Conservation (phyloP, 2,329 filamentous ascomycete genomes). For the Calonectria fujianensis region DNA sequence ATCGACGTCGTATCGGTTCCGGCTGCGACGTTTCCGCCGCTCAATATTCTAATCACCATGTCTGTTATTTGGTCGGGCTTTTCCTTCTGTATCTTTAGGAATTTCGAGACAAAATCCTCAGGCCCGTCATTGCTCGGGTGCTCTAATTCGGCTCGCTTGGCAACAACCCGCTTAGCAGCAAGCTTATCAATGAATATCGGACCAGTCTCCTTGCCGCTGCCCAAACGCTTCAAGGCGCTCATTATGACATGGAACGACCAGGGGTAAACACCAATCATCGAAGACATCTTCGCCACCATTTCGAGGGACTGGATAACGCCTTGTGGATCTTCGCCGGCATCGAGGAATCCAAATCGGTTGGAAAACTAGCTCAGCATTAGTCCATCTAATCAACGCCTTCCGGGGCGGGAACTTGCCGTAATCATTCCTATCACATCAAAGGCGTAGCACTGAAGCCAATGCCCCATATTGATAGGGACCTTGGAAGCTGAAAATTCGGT, state of each 20-base stretch:
- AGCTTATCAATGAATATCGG: not conserved
- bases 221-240: not conserved
- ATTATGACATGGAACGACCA: not conserved
- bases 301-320: not conserved
- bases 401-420: not conserved
- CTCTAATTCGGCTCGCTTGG: not conserved
- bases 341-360: slow-evolving; percentile 4
- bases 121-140: not conserved
- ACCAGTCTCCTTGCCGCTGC: not conserved
- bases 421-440: slow-evolving; percentile 22
- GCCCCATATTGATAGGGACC: not conserved
- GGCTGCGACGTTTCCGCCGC: not conserved
- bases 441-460: slow-evolving; percentile 12
- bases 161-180: not conserved
- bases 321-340: not conserved
- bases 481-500: not conserved
- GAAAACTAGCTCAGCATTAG: not conserved
- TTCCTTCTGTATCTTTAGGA: slow-evolving; percentile 9
- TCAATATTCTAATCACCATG: not conserved
- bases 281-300: not conserved
- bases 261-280: not conserved
- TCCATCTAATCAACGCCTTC: too few species aligned
- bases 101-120: slow-evolving; percentile 12
- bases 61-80: not conserved
- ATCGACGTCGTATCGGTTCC: not conserved